Evolutionary conservation across 2,329 filamentous ascomycete species (phyloP).

Genomic region (Penicillium sp.): DNA sequence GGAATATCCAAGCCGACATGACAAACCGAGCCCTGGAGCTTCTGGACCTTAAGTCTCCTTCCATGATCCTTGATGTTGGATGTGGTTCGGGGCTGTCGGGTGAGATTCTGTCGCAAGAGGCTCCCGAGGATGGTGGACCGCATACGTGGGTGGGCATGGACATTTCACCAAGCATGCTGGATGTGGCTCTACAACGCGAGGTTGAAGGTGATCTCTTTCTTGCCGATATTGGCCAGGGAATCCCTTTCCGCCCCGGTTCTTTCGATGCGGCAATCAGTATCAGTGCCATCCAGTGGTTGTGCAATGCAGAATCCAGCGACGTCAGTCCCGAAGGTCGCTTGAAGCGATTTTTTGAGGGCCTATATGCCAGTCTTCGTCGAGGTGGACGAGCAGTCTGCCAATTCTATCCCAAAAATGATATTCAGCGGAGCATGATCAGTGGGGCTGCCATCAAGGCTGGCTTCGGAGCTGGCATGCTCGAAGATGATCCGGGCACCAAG

Average conservation of each 20-base stretch:
- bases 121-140: slow-evolving; percentile 71
- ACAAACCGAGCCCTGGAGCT: slow-evolving; percentile 90
- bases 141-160: slow-evolving; percentile 99
- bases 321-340: slow-evolving; percentile 77
- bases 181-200: slow-evolving; percentile 85
- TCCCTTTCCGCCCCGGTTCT: slow-evolving; percentile 86
- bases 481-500: slow-evolving; percentile 96
- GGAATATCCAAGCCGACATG: slow-evolving; percentile 93
- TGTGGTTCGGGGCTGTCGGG: slow-evolving; percentile 93
- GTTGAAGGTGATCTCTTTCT: slow-evolving; percentile 93
- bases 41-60: slow-evolving; percentile 75
- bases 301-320: slow-evolving; percentile 87
- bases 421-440: slow-evolving; percentile 89
- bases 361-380: slow-evolving; percentile 80
- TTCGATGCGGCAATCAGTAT: slow-evolving; percentile 97
- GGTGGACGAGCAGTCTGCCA: slow-evolving; percentile 92
- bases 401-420: slow-evolving; percentile 96
- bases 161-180: slow-evolving; percentile 93
- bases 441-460: slow-evolving; percentile 88
- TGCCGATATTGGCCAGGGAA: slow-evolving; percentile 90
- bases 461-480: slow-evolving; percentile 90
- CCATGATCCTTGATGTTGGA: slow-evolving; percentile 92
- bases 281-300: slow-evolving; percentile 96
- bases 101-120: slow-evolving; percentile 80
- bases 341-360: slow-evolving; percentile 83